Conservation (phyloP, 352 stramenopile genomes). For the Globisporangium viniferum region DNA sequence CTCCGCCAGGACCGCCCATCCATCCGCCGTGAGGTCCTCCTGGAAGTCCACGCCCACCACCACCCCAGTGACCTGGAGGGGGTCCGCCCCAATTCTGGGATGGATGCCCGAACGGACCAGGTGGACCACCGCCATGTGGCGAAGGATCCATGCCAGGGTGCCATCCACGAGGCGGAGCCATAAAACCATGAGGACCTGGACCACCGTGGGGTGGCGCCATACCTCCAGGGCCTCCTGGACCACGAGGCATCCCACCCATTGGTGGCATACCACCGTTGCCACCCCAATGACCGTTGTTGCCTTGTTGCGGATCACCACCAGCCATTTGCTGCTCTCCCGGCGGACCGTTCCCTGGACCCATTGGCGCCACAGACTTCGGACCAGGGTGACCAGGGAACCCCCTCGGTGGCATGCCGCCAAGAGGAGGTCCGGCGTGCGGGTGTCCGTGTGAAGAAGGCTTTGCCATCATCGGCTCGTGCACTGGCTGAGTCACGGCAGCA, state of each 20-base stretch:
- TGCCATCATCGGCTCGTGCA: constrained; percentile 18
- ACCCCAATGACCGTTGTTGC: constrained; percentile 21
- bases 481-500: constrained; percentile 41
- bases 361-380: constrained; percentile 5
- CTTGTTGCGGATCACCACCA: constrained; percentile 2
- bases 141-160: constrained; percentile 68
- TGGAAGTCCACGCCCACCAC: constrained; percentile 35
- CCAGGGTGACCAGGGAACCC: constrained; percentile 10
- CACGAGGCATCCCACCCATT: constrained; percentile 20
- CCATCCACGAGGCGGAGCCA: constrained; percentile 62
- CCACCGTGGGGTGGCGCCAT: constrained; percentile 6
- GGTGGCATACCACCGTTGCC: constrained; percentile 9
- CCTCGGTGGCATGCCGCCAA: constrained; percentile 27
- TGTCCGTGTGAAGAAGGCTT: constrained; percentile 9
- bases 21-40: constrained; percentile 34
- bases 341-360: constrained; percentile 6
- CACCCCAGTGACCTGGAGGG: constrained; percentile 41
- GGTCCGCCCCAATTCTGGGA: constrained; percentile 35
- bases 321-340: background rate
- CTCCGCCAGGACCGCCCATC: constrained; percentile 40
- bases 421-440: constrained; percentile 6
- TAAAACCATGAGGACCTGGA: constrained; percentile 40
- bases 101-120: constrained; percentile 31
- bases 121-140: constrained; percentile 15
- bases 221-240: constrained; percentile 20